Evolutionary conservation across 139 green algal species (phyloP), one percentile per base, ranked within the genome.

Genomic region (Asterochloris sp.): DNA sequence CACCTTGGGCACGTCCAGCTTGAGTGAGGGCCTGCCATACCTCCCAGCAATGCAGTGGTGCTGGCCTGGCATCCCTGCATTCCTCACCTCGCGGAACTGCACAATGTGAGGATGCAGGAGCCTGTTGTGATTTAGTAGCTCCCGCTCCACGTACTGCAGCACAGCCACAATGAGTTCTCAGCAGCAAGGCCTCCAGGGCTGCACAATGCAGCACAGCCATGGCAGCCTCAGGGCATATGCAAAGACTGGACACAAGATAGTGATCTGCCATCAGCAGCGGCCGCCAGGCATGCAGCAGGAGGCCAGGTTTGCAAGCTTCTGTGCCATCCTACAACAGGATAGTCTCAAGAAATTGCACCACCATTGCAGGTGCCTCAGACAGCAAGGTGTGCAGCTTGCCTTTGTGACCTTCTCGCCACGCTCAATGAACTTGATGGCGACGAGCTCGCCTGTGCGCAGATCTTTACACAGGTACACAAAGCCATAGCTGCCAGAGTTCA

Each of bases 21-120:
- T 11, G n/a, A 9, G 61, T 24, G 15, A 27, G 27, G 17, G n/a
- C n/a, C 11, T 66, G 64, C 27, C 66, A 12, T 21, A 23, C 23
- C 11, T 23, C 14, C 23, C 91, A 67, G 88, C 85, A 19, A 92
- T 87, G 80, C 88, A 94, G 38, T 54, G 38, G 6, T 54, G 38
- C 38, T 54, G 38, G 38, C 38, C 38, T 54, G 38, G 38, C 38
- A 54, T 54, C 38, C 73, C 38, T 54, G 38, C 38, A 54, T 54
- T 6, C 38, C 38, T 95, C 0, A 98, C 91, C 89, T 78, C 74
- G 54, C 21, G 15, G 28, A 82, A 67, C 67, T 84, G 92, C 15
- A 98, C 89, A 54, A 98, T 95, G 89, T 98, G 95, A 10, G 94
- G 95, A 83, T 98, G 95, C 16, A 93, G 88, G 19, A 84, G 73